Base-by-base conservation (phyloP, 1,139 yeast species). In the Candida tropicalis region DNA sequence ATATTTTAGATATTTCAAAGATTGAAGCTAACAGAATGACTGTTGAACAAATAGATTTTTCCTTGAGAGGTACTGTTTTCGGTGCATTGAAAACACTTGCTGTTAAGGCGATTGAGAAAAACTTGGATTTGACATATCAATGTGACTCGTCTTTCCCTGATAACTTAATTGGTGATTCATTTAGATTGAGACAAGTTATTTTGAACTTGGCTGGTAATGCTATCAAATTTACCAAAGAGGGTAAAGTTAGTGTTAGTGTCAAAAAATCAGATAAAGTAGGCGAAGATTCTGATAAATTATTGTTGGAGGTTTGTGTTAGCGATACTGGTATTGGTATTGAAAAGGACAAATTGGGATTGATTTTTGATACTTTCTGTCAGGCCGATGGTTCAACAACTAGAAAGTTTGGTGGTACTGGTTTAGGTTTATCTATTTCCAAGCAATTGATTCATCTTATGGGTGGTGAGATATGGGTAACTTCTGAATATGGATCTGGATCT, bases 1-100 rank as follows among this genome's bases (percentile, higher is more conserved):
- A 87, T 63, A 87, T 87, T 58, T 75, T 87, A 57, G 96, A 88
- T 80, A 87, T 88, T 55, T 87, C 96, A 43, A 87, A 87, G 77
- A 87, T 87, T 65, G 96, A 87, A 65, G 96, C 96, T 17, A 88
- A 87, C 63, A 75, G 96, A 63, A 88, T 87, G 96, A 87, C 95
- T 0, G 89, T 87, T 48, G 96, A 87, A 61, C 88, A 86, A 61
- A 87, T 87, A 52, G 95, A 90, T 48, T 87, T 87, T 59, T 84
- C 93, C 6, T 69, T 87, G 40, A 74, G 96, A 59, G 91, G 95
- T 4, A 87, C 95, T 0, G 91, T 87, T 2, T 87, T 87, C 63
- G 95, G 95, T 32, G 96, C 96, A 0, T 75, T 87, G 61, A 87
- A 87, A 65, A 87, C 96, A 1, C 70, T 87, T 53, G 95, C 95